Conservation (phyloP, 805 yeast genomes). For the Schizosaccharomyces japonicus region DNA sequence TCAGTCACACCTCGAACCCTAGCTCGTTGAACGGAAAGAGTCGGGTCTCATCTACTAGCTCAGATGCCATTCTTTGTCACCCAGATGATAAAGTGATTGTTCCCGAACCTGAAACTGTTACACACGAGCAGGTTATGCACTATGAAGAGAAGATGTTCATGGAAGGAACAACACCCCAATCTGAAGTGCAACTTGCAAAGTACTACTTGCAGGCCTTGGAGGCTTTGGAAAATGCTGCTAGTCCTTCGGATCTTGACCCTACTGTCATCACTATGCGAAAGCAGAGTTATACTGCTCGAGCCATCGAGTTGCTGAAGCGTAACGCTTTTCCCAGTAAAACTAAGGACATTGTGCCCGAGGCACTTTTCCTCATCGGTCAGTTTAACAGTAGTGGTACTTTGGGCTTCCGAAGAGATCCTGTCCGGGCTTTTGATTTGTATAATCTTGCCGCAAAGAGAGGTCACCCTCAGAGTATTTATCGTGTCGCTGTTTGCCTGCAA, state of each 20-base stretch:
- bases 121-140: not conserved
- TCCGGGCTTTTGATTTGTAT: constrained; percentile 37
- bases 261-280: not conserved
- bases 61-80: constrained; percentile 2
- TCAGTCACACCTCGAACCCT: too few species aligned
- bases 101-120: not conserved
- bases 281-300: not conserved
- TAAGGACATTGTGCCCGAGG: not conserved
- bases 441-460: constrained; percentile 32
- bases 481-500: constrained; percentile 50
- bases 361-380: not conserved
- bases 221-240: not conserved
- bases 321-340: not conserved
- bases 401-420: constrained; percentile 21
- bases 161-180: not conserved
- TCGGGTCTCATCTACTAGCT: too few species aligned
- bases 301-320: not conserved
- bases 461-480: constrained; percentile 37
- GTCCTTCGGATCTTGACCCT: not conserved
- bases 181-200: not conserved
- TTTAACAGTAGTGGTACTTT: not conserved
- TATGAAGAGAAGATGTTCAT: not conserved
- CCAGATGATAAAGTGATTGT: not conserved
- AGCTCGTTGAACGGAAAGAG: too few species aligned
- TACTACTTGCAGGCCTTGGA: not conserved